Conservation (phyloP, 805 yeast genomes). For the Priceomyces medius region DNA sequence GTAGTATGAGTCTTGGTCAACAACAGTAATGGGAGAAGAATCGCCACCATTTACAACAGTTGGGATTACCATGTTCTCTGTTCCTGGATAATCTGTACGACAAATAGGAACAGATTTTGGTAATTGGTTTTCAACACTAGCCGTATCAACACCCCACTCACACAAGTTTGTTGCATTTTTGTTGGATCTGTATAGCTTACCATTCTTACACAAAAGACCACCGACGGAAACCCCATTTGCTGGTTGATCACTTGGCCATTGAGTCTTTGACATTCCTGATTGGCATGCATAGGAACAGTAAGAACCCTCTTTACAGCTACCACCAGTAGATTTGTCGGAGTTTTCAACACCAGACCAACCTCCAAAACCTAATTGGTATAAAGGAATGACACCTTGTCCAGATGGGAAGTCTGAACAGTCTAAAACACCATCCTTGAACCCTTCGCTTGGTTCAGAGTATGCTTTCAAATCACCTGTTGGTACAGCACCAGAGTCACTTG, state of each 20-base stretch:
- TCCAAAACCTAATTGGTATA: conserved; percentile 53
- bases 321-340: conserved; percentile 57
- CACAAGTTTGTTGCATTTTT: conserved; percentile 63
- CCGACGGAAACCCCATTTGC: conserved; percentile 88
- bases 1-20: conserved; percentile 75
- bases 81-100: conserved; percentile 99
- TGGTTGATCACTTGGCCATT: conserved; percentile 92
- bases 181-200: conserved; percentile 83
- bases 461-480: conserved; percentile 53
- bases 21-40: conserved; percentile 69
- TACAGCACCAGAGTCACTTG: conserved; percentile 22
- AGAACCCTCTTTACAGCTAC: conserved; percentile 79
- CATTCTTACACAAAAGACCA: conserved; percentile 83
- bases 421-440: conserved; percentile 71
- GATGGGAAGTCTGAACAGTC: conserved; percentile 70
- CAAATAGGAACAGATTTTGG: conserved; percentile 77
- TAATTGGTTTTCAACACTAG: conserved; percentile 65
- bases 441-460: conserved; percentile 52
- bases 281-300: conserved; percentile 98
- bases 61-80: conserved; percentile 97
- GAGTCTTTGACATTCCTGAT: conserved; percentile 98
- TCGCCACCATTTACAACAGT: conserved; percentile 74
- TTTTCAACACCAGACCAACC: conserved; percentile 81
- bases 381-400: conserved; percentile 79
- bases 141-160: conserved; percentile 79